Base-by-base conservation (phyloP, 1,139 yeast genomes). In the Saccharomycopsis crataegensis region DNA sequence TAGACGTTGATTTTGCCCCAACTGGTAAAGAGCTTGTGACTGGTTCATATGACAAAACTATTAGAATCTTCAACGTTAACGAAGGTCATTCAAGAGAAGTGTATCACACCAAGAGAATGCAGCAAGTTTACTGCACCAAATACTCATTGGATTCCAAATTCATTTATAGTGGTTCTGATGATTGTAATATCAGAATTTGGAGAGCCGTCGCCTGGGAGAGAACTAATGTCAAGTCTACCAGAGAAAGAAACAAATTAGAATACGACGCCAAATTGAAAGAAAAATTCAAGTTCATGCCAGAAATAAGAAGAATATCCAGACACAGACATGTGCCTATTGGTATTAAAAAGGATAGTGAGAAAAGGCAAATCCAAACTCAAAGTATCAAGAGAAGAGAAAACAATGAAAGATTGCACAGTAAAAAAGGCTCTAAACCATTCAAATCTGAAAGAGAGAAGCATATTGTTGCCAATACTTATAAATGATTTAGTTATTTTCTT, bases 91-190 rank as follows among this genome's bases (percentile, higher is more conserved):
- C 96, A 17, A 78, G 97, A 61, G 99, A 93, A 64, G 79, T 94
- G 49, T 93, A 94, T 68, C 99, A 93, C 65, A 94, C 99, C 31
- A 90, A 89, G 73, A 80, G 99, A 66, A 93, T 93, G 99, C 99
- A 93, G 72, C 84, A 93, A 59, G 86, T 93, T 8, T 89, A 91
- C 69, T 79, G 86, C 57, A 89, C 86, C 44, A 82, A 84, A 60
- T 94, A 76, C 68, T 80, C 96, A 8, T 88, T 89, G 78, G 99
- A 93, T 68, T 77, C 96, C 52, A 82, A 84, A 64, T 93, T 90
- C 68, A 80, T 94, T 43, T 72, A 91, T 55, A 81, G 90, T 59
- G 99, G 98, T 14, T 88, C 96, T 1, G 99, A 93, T 69, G 99
- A 93, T 67, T 95, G 97, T 61, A 94, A 94, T 67, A 82, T 94